Conservation (phyloP, 495 filamentous ascomycete species). For the Aspergillus homomorphus region DNA sequence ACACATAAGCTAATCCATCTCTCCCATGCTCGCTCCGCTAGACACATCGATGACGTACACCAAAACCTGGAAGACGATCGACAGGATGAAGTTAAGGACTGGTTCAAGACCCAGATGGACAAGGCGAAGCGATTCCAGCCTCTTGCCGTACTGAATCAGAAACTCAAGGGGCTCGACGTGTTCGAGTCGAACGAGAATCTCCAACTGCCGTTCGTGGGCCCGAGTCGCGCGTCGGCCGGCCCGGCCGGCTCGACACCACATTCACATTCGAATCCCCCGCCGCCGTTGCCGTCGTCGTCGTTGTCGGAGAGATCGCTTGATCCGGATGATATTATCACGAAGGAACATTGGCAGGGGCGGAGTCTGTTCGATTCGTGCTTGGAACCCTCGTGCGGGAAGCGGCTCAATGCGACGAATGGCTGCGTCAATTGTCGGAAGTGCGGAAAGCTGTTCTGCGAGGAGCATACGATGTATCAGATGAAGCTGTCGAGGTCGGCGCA, state of each 20-base stretch:
- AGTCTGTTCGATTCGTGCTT: slow-evolving; percentile 74
- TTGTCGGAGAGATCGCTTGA: slow-evolving; percentile 44
- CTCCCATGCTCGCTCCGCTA: slow-evolving; percentile 20
- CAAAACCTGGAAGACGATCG: slow-evolving; percentile 88
- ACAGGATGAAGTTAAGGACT: slow-evolving; percentile 96
- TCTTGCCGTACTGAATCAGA: slow-evolving; percentile 86
- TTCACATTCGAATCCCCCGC: slow-evolving; percentile 23
- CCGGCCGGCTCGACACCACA: slow-evolving; percentile 29
- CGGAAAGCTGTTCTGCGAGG: slow-evolving; percentile 90
- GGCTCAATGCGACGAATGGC: slow-evolving; percentile 73
- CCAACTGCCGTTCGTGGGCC: slow-evolving; percentile 26
- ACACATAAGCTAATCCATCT: neutral
- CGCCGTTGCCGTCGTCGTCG: neutral
- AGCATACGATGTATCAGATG: slow-evolving; percentile 99
- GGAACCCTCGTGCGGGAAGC: slow-evolving; percentile 80
- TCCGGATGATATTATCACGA: slow-evolving; percentile 84
- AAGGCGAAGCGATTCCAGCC: slow-evolving; percentile 97
- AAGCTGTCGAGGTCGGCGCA: slow-evolving; percentile 86
- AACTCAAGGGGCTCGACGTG: slow-evolving; percentile 92
- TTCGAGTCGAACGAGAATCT: slow-evolving; percentile 88
- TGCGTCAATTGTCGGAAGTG: slow-evolving; percentile 91
- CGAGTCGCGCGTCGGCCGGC: slow-evolving; percentile 29
- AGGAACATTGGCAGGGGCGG: slow-evolving; percentile 82
- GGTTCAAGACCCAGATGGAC: slow-evolving; percentile 94
- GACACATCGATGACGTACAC: slow-evolving; percentile 92